Conservation (phyloP, 805 yeast genomes). For the Danielia oregonensis region DNA sequence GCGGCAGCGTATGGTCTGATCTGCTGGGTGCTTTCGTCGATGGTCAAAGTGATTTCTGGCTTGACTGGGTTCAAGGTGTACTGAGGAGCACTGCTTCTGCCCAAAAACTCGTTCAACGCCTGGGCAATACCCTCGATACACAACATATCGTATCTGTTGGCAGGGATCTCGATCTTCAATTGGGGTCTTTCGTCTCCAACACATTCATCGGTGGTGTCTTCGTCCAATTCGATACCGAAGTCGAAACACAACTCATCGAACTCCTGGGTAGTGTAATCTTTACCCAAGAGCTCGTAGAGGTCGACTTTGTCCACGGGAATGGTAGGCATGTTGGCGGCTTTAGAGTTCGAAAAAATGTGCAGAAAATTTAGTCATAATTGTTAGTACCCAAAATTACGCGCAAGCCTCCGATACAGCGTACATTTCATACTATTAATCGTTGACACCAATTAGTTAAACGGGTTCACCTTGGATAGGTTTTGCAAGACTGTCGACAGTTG, state of each 20-base stretch:
- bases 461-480: no score
- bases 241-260: conserved; percentile 97
- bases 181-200: conserved; percentile 87
- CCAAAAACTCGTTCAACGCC: conserved; percentile 87
- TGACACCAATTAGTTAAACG: no score
- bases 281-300: conserved; percentile 72
- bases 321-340: conserved; percentile 74
- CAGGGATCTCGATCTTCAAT: conserved; percentile 93
- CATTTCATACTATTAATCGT: not conserved
- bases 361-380: conserved; percentile 9
- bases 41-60: conserved; percentile 62
- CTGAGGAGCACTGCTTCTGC: conserved; percentile 59
- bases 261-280: conserved; percentile 68
- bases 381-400: conserved; percentile 15
- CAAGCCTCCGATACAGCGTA: not conserved
- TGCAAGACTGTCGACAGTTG: no score
- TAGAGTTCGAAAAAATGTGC: conserved; percentile 7
- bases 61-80: conserved; percentile 59
- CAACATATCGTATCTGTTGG: conserved; percentile 96
- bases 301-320: conserved; percentile 93
- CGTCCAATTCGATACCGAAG: conserved; percentile 96
- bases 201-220: conserved; percentile 85
- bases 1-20: conserved; percentile 93
- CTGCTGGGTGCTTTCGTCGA: conserved; percentile 67
- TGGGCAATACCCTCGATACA: conserved; percentile 98